Percentiles rank a stretch among this genome's conserved stretches.
Evolutionary conservation across 768 basidiomycete genomes (phyloP).

Genomic region (Clavaria fumosa): DNA sequence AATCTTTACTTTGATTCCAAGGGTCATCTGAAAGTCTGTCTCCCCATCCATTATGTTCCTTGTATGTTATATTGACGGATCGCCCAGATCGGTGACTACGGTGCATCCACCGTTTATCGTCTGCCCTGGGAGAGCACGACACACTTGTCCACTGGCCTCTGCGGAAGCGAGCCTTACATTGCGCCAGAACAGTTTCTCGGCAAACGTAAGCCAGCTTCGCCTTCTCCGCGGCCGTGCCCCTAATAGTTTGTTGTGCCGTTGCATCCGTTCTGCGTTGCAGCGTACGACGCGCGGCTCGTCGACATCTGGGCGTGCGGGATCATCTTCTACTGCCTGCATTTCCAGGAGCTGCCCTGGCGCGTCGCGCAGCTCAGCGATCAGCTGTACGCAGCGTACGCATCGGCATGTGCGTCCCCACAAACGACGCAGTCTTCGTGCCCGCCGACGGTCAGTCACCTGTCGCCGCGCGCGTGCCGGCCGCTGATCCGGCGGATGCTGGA

Average conservation of each 20-base stretch:
- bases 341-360: constrained; percentile 96
- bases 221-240: constrained; percentile 22
- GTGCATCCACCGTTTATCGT: constrained; percentile 96
- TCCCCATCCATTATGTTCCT: constrained; percentile 6
- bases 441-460: constrained; percentile 77
- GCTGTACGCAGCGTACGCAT: constrained; percentile 65
- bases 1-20: constrained; percentile 89
- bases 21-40: constrained; percentile 79
- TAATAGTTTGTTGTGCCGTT: constrained; percentile 19
- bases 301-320: constrained; percentile 97
- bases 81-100: constrained; percentile 87
- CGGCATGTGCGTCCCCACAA: constrained; percentile 35
- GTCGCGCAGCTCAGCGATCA: constrained; percentile 74
- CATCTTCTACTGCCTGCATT: constrained; percentile 97
- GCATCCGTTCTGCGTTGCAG: constrained; percentile 26
- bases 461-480: constrained; percentile 68
- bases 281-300: constrained; percentile 93
- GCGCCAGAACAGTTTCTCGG: constrained; percentile 94
- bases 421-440: constrained; percentile 31
- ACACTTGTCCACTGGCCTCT: constrained; percentile 93
- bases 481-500: constrained; percentile 91
- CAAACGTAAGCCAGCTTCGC: constrained; percentile 64
- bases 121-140: constrained; percentile 96
- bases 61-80: constrained; percentile 1
- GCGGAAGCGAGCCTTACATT: constrained; percentile 97